phyloP scores from a whole-genome alignment of 805 yeast genomes.

The Myxozyma vanderwaltii region DNA sequence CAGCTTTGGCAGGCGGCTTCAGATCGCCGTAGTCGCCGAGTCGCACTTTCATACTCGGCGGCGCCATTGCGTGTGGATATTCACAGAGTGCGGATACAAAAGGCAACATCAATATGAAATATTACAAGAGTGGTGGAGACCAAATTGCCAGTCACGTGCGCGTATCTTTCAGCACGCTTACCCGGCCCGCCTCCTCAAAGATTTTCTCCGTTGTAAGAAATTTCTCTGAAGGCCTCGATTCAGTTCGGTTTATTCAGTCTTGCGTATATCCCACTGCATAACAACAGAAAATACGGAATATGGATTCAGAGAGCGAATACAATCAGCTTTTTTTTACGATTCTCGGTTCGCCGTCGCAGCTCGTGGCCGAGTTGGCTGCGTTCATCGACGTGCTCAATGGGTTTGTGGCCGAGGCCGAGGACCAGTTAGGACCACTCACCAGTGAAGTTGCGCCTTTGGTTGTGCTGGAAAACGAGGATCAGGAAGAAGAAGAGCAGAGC shows the following conservation, averaged over 20 bases:
- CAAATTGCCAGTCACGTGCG: neutral
- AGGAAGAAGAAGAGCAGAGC: slow-evolving; percentile 16
- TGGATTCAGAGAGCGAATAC: slow-evolving; percentile 8
- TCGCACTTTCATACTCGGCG: neutral
- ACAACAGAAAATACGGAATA: neutral
- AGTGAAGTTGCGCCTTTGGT: slow-evolving; percentile 19
- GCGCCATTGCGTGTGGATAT: slow-evolving; percentile 6
- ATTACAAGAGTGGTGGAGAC: neutral
- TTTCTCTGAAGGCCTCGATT: neutral
- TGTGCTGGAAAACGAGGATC: slow-evolving; percentile 5
- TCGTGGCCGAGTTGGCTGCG: slow-evolving; percentile 40
- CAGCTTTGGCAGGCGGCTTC: slow-evolving; percentile 22
- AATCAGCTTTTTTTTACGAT: slow-evolving; percentile 22
- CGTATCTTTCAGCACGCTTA: neutral
- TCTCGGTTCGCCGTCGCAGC: slow-evolving; percentile 23
- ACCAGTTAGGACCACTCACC: slow-evolving; percentile 28
- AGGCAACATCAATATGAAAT: neutral
- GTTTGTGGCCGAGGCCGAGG: slow-evolving; percentile 32
- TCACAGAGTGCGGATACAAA: no score
- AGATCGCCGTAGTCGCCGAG: neutral
- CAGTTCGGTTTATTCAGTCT: neutral
- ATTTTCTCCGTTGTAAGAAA: neutral
- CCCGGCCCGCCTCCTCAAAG: slow-evolving; percentile 13
- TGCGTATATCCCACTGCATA: neutral
- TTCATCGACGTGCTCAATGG: slow-evolving; percentile 43